Percentiles rank a stretch among this genome's conserved stretches.
phyloP scores from a whole-genome alignment of 768 basidiomycete genomes.

The Podaxis carcinomalis region DNA sequence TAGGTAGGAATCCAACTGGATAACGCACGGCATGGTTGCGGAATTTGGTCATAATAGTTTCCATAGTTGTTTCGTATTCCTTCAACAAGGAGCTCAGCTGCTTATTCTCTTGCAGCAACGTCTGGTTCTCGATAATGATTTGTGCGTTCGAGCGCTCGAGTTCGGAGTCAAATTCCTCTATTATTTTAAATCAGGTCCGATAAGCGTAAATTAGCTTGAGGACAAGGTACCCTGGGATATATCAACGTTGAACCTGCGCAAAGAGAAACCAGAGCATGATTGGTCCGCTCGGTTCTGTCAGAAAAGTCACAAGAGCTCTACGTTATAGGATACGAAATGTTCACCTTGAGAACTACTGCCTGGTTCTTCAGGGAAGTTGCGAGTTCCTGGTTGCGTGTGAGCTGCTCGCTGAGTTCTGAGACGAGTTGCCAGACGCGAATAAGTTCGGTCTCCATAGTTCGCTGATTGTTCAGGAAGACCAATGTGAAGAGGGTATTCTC shows the following conservation, averaged over 20 bases:
- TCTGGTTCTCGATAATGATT: slow-evolving; percentile 91
- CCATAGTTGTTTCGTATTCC: slow-evolving; percentile 93
- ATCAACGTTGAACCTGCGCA: slow-evolving; percentile 85
- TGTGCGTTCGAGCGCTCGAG: slow-evolving; percentile 87
- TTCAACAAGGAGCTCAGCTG: slow-evolving; percentile 85
- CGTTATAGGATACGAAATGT: slow-evolving; percentile 10
- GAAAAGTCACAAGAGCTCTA: slow-evolving; percentile 10
- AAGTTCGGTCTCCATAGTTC: slow-evolving; percentile 62
- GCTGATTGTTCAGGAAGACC: not conserved
- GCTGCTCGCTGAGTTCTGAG: slow-evolving; percentile 78
- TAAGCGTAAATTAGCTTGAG: slow-evolving; percentile 11
- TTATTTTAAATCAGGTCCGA: slow-evolving; percentile 33
- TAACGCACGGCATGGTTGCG: slow-evolving; percentile 79
- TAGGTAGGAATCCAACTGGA: slow-evolving; percentile 3
- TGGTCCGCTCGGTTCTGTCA: slow-evolving; percentile 71
- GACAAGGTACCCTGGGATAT: slow-evolving; percentile 66
- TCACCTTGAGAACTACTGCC: slow-evolving; percentile 71
- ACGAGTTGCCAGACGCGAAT: slow-evolving; percentile 76
- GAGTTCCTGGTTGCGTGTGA: slow-evolving; percentile 77
- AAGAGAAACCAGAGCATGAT: slow-evolving; percentile 65
- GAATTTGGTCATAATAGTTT: slow-evolving; percentile 96
- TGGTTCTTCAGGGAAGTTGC: slow-evolving; percentile 64
- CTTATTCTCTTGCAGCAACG: slow-evolving; percentile 90
- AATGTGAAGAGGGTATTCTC: not conserved
- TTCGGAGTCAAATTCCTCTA: slow-evolving; percentile 91